Evolutionary conservation across 2,329 filamentous ascomycete species (phyloP), one percentile per base, ranked within the genome.

Genomic region (Monosporascus sp.): DNA sequence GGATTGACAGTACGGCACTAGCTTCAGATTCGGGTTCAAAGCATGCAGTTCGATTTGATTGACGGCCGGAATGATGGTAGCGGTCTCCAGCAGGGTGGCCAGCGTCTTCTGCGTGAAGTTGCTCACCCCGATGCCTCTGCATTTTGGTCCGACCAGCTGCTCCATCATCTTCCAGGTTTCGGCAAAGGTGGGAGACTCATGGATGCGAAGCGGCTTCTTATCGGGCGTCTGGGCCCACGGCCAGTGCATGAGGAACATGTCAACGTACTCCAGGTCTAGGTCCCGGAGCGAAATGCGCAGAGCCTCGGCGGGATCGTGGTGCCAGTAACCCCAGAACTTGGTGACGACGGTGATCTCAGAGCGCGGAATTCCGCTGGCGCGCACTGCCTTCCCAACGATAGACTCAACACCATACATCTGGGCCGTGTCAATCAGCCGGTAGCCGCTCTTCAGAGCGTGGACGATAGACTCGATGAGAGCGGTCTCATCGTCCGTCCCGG

Each of bases 191-290:
- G 40, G 40, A 6, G 85, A 86, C 69, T 85, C 76, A 83, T 84
- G 86, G 73, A 86, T 82, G 38, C 79, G 76, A 56, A 79, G 73
- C 64, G 85, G 82, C 73, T 86, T 86, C 71, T 76, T 76, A 52
- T 77, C 80, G 14, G 76, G 79, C 19, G 40, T 19, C 40, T 34
- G 31, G 11, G 40, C 40, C 17, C 70, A 76, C 27, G 80, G 80
- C 79, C 79, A 82, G 66, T 81, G 78, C 65, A 82, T 78, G 19
- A 81, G 71, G 63, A 78, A 81, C n/a, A 80, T 67, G 59, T 80
- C 78, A 52, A 81, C 69, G 57, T 81, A 81, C 57, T 78, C 76
- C 2, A 70, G 69, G 7, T 73, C 73, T 26, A 81, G 66, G 22
- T 70, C 70, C 59, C 76, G 72, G 52, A 82, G 64, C 3, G 76